Conservation (phyloP, 306 rosid genomes). For the Cicer judaicum region DNA sequence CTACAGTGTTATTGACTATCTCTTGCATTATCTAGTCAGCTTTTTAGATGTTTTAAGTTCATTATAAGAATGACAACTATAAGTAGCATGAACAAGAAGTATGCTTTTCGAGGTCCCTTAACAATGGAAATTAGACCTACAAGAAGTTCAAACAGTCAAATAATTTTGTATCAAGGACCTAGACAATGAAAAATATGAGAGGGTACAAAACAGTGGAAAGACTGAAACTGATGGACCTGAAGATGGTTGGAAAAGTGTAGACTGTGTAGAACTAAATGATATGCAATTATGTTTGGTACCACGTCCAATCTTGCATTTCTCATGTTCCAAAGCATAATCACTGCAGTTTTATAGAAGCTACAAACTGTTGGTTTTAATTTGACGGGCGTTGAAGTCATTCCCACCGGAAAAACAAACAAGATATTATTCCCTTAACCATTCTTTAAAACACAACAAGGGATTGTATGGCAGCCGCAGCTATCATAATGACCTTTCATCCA, state of each 20-base stretch:
- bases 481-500: background rate
- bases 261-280: conserved; percentile 17
- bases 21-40: background rate
- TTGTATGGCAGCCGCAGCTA: conserved; percentile 11
- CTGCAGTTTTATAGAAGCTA: no score
- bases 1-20: background rate
- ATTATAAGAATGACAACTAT: background rate
- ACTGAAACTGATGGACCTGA: background rate
- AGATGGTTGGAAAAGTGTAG: conserved; percentile 6
- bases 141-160: conserved; percentile 4
- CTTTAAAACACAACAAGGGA: background rate
- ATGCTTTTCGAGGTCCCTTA: background rate
- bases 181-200: conserved; percentile 10
- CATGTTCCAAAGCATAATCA: no score
- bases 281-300: background rate
- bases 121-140: background rate
- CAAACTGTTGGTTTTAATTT: no score
- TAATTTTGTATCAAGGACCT: conserved; percentile 8
- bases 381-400: no score
- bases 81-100: background rate
- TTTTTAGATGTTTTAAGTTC: background rate
- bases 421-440: background rate
- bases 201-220: background rate
- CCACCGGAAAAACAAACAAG: no score
- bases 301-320: no score